These are phyloP conservation scores for Pseudonitzschia pungens DNA, from an alignment of 108 stramenopile species.

Conservation along the genomic window DNA sequence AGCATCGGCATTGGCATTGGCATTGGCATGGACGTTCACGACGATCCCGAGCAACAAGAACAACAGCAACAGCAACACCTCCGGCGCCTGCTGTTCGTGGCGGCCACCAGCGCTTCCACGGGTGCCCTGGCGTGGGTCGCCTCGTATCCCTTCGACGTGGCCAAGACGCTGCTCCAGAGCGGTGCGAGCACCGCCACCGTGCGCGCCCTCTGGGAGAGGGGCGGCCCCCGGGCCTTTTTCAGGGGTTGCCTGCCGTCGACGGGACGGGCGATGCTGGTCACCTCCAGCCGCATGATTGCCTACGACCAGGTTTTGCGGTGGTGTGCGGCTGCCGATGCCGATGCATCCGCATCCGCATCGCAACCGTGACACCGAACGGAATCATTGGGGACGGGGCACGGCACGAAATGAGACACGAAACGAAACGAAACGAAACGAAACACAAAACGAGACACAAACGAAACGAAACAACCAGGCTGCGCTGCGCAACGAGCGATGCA, in stretches of 20 bases:
- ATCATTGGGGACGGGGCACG: too few relatives aligned
- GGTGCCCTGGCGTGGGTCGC: constrained; percentile 40
- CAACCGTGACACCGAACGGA: too few relatives aligned
- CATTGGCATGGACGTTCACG: not conserved
- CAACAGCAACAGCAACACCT: not conserved
- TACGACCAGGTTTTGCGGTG: constrained; percentile 29
- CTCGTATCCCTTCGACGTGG: constrained; percentile 44
- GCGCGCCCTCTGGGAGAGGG: not conserved
- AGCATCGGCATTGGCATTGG: too few relatives aligned
- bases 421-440: too few relatives aligned
- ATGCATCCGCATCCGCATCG: too few relatives aligned
- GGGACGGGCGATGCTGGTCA: constrained; percentile 47
- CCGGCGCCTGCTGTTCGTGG: constrained; percentile 3
- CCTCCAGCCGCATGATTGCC: constrained; percentile 46
- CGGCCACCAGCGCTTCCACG: constrained; percentile 33
- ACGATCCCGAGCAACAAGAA: not conserved
- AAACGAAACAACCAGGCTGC: too few relatives aligned
- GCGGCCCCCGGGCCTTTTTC: constrained; percentile 18
- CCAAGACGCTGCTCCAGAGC: constrained; percentile 39
- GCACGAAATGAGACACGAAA: too few relatives aligned
- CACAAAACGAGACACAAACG: too few relatives aligned
- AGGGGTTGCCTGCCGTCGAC: constrained; percentile 43
- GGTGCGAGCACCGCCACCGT: not conserved
- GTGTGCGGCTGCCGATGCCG: too few relatives aligned
- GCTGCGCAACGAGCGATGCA: too few relatives aligned